Conservation (phyloP, 2,329 filamentous ascomycete species). For the Incumbomyces lentus region DNA sequence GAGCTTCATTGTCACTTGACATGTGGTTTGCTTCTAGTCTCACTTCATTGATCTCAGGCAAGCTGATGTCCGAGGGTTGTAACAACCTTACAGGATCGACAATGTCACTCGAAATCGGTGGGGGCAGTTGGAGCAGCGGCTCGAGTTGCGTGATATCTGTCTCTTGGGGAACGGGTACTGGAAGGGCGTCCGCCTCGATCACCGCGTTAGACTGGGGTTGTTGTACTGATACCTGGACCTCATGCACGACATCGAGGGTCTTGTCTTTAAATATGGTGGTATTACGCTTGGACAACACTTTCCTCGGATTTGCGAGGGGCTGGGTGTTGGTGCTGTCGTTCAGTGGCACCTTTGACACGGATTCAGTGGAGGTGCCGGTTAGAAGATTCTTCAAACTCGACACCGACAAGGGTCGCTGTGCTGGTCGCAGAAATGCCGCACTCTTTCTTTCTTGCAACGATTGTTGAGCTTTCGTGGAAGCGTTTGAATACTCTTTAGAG, state of each 20-base stretch:
- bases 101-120: neutral
- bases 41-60: constrained; percentile 18
- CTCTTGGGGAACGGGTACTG: constrained; percentile 1
- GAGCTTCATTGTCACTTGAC: constrained; percentile 12
- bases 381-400: constrained; percentile 30
- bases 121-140: neutral
- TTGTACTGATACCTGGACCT: constrained; percentile 14
- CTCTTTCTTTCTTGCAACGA: constrained; percentile 34
- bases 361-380: constrained; percentile 21
- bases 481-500: constrained; percentile 35
- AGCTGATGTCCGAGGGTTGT: constrained; percentile 15
- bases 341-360: constrained; percentile 16
- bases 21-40: constrained; percentile 10
- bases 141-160: constrained; percentile 3
- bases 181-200: constrained; percentile 1
- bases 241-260: constrained; percentile 24
- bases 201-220: constrained; percentile 18
- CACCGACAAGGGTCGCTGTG: constrained; percentile 46
- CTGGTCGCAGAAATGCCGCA: constrained; percentile 44
- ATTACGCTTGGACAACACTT: constrained; percentile 41
- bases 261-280: constrained; percentile 47
- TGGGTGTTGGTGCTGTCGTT: constrained; percentile 11
- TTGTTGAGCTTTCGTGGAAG: constrained; percentile 23
- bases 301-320: constrained; percentile 32
- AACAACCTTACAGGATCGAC: neutral